These are phyloP conservation scores for Apiospora pterosperma DNA, from an alignment of 2,329 filamentous ascomycete genomes.

Conservation along the genomic window DNA sequence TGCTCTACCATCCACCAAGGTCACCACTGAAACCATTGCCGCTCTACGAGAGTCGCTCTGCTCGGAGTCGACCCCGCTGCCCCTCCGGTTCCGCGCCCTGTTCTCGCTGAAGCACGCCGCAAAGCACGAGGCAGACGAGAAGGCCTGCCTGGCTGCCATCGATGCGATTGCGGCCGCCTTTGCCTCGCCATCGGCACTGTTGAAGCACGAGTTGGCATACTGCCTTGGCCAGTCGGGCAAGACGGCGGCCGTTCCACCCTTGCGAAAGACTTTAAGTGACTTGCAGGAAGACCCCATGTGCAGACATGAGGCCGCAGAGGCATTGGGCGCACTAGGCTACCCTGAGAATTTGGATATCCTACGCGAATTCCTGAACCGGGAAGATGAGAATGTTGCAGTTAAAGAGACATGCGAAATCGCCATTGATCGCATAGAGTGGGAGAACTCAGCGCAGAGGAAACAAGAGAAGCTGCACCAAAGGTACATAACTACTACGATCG, in stretches of 20 bases:
- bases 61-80: conserved; percentile 77
- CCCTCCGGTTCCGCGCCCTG: conserved; percentile 88
- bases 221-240: conserved; percentile 91
- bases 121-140: conserved; percentile 62
- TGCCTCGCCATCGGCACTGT: conserved; percentile 75
- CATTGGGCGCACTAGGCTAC: conserved; percentile 82
- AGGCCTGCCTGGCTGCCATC: conserved; percentile 46
- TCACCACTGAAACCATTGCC: conserved; percentile 42
- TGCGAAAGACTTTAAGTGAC: conserved; percentile 73
- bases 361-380: conserved; percentile 68
- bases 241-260: conserved; percentile 65
- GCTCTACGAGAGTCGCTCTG: conserved; percentile 72
- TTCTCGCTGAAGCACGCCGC: conserved; percentile 97
- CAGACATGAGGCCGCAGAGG: conserved; percentile 93
- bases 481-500: conserved; percentile 41
- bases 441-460: conserved; percentile 69
- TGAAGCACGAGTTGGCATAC: conserved; percentile 97
- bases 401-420: conserved; percentile 96
- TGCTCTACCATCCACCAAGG: not conserved
- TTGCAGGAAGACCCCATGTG: conserved; percentile 89
- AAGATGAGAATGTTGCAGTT: conserved; percentile 75
- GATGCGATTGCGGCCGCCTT: conserved; percentile 88
- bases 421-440: conserved; percentile 91
- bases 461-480: conserved; percentile 77
- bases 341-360: conserved; percentile 70